A percentile compares a stretch with the other conserved stretches of the same genome.
phyloP scores from a whole-genome alignment of 345 rosid genomes.

The Lagerstroemia speciosa region DNA sequence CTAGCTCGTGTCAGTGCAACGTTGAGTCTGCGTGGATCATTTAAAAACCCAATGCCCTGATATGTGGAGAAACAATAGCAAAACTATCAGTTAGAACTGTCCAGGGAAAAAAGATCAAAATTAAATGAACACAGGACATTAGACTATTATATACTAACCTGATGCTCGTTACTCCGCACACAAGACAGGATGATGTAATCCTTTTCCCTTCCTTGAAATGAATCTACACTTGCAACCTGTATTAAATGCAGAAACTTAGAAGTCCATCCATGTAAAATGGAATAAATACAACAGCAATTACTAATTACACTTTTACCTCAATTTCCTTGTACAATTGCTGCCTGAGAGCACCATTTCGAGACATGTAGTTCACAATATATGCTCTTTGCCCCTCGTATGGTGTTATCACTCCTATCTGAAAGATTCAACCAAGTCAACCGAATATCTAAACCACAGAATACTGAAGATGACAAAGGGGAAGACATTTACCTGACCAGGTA shows the following conservation, averaged over 20 bases:
- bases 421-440: neutral
- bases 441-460: neutral
- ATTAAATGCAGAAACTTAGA: neutral
- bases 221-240: slow-evolving; percentile 97
- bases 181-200: slow-evolving; percentile 98
- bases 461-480: neutral
- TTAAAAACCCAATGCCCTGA: slow-evolving; percentile 98
- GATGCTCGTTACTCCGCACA: slow-evolving; percentile 98
- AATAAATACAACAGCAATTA: neutral
- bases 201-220: slow-evolving; percentile 99
- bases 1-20: slow-evolving; percentile 98
- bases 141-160: slow-evolving; percentile 39
- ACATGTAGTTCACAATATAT: slow-evolving; percentile 94
- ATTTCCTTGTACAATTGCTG: slow-evolving; percentile 99
- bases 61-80: slow-evolving; percentile 12
- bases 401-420: slow-evolving; percentile 94
- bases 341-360: slow-evolving; percentile 93
- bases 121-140: neutral
- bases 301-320: slow-evolving; percentile 43
- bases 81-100: neutral
- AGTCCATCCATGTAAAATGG: neutral
- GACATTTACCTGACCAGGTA: slow-evolving; percentile 72
- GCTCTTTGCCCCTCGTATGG: slow-evolving; percentile 99
- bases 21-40: slow-evolving; percentile 98
- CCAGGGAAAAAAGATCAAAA: neutral